These are phyloP conservation scores for Teratosphaeria destructans DNA, from an alignment of 2,329 filamentous ascomycete genomes.

Conservation along the genomic window DNA sequence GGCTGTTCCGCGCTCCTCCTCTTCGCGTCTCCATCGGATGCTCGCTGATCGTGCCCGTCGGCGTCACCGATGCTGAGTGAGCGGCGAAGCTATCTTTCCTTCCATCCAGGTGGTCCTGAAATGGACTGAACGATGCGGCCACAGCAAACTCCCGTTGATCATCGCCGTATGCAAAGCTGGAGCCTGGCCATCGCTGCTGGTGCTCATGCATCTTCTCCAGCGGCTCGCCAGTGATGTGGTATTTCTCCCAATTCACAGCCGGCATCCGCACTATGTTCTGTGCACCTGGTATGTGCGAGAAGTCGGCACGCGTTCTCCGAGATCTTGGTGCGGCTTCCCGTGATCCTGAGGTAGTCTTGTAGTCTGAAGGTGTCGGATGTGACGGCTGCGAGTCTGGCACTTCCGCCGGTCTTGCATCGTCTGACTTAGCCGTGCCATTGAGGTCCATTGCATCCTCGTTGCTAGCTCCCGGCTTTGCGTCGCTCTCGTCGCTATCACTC, in stretches of 20 bases:
- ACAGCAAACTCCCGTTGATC: slow-evolving; percentile 39
- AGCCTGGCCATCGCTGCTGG: slow-evolving; percentile 54
- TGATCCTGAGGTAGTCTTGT: slow-evolving; percentile 2
- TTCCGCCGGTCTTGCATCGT: slow-evolving; percentile 9
- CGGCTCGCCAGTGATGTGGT: slow-evolving; percentile 76
- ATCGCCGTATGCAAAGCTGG: slow-evolving; percentile 7
- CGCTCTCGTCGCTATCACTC: slow-evolving; percentile 18
- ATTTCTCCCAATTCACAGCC: slow-evolving; percentile 89
- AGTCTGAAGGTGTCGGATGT: background rate
- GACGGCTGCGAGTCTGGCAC: slow-evolving; percentile 15
- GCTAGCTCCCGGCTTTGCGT: slow-evolving; percentile 14
- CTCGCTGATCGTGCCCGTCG: slow-evolving; percentile 16
- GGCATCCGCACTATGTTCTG: slow-evolving; percentile 80
- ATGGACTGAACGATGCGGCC: slow-evolving; percentile 50
- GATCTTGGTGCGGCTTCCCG: background rate
- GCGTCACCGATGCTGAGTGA: slow-evolving; percentile 4
- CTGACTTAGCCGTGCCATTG: slow-evolving; percentile 9
- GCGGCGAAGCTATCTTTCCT: slow-evolving; percentile 15
- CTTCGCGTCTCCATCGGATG: slow-evolving; percentile 20
- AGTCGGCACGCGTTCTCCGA: slow-evolving; percentile 25
- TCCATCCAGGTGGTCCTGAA: slow-evolving; percentile 17
- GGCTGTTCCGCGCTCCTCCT: background rate
- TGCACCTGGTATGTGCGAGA: slow-evolving; percentile 59
- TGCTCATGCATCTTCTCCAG: slow-evolving; percentile 78
- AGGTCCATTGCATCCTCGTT: slow-evolving; percentile 21